Conservation (phyloP, 257 asterid genomes). For the Rehmannia glutinosa region DNA sequence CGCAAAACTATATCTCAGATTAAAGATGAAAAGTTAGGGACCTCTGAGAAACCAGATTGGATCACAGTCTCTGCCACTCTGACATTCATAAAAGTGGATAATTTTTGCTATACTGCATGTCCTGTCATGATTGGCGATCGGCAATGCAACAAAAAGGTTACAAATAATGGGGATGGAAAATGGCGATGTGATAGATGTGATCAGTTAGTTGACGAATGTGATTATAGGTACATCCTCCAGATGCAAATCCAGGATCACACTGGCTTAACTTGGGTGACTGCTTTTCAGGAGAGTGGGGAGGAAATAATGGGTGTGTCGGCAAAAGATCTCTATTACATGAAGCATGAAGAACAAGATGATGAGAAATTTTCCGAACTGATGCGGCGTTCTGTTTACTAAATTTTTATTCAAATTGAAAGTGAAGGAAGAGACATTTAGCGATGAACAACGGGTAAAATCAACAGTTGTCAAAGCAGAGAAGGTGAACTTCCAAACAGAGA, state of each 20-base stretch:
- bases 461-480: constrained; percentile 73
- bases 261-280: constrained; percentile 83
- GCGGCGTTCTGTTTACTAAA: constrained; percentile 45
- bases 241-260: constrained; percentile 94
- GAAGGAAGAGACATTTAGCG: constrained; percentile 78
- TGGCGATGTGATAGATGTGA: constrained; percentile 88
- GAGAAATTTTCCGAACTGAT: constrained; percentile 57
- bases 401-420: constrained; percentile 74
- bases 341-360: constrained; percentile 77
- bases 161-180: constrained; percentile 79
- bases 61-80: constrained; percentile 69
- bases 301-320: constrained; percentile 85
- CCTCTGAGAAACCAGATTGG: constrained; percentile 94
- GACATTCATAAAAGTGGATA: constrained; percentile 55
- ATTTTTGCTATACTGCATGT: constrained; percentile 78
- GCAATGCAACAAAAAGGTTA: constrained; percentile 82
- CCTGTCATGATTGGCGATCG: constrained; percentile 74
- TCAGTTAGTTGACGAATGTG: constrained; percentile 66
- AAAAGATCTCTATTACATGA: constrained; percentile 63
- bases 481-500: constrained; percentile 46
- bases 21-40: constrained; percentile 82
- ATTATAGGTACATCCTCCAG: constrained; percentile 81
- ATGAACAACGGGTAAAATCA: constrained; percentile 82
- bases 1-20: constrained; percentile 82
- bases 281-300: constrained; percentile 85